phyloP scores from a whole-genome alignment of 2,329 filamentous ascomycete genomes.

The Nothopassalora personata region DNA sequence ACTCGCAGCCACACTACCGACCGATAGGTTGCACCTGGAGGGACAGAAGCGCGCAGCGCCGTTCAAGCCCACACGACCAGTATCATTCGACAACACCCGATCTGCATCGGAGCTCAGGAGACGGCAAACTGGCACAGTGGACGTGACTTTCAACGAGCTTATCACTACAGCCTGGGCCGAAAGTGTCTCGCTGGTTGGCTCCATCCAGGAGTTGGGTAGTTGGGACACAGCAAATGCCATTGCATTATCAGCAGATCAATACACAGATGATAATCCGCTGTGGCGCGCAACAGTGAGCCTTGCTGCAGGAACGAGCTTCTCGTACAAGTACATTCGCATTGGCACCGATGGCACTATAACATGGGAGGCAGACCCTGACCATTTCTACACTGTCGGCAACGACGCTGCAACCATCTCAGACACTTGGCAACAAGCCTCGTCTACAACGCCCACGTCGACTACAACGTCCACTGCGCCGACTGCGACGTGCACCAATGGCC shows the following conservation, averaged over 20 bases:
- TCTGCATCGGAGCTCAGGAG: neutral
- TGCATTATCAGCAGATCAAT: constrained; percentile 53
- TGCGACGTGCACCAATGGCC: constrained; percentile 28
- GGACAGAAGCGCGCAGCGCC: neutral
- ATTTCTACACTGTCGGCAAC: constrained; percentile 37
- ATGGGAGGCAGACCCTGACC: constrained; percentile 59
- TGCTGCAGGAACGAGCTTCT: constrained; percentile 49
- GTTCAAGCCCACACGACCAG: constrained; percentile 2
- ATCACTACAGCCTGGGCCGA: constrained; percentile 57
- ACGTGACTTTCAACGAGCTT: constrained; percentile 57
- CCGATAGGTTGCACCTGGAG: neutral
- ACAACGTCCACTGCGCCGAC: constrained; percentile 17
- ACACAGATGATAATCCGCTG: constrained; percentile 55
- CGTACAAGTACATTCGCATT: constrained; percentile 59
- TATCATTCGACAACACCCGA: constrained; percentile 3
- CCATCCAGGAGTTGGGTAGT: constrained; percentile 52
- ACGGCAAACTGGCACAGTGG: constrained; percentile 3
- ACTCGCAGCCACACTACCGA: constrained; percentile 1
- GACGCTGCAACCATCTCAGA: constrained; percentile 35
- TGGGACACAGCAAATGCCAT: constrained; percentile 56
- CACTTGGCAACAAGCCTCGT: constrained; percentile 32
- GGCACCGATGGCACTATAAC: constrained; percentile 49
- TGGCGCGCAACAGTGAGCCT: constrained; percentile 57
- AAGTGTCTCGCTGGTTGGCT: constrained; percentile 61
- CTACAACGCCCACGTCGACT: constrained; percentile 15